Evolutionary conservation across 1,284 basidiomycete species (phyloP).

Genomic region (Porodaedalea pini): DNA sequence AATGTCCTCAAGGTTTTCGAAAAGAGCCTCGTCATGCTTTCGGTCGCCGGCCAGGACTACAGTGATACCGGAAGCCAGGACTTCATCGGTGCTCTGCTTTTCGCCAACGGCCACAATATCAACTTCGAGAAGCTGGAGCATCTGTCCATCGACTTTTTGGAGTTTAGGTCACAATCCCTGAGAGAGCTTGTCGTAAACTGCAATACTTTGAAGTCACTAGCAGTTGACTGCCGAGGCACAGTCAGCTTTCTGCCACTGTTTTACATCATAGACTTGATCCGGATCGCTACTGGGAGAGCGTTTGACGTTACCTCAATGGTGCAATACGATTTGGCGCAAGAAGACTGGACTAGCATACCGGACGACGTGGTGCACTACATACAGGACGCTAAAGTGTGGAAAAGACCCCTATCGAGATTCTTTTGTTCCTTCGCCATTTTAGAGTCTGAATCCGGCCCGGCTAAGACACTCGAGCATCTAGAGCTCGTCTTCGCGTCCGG

Average conservation of each 20-base stretch:
- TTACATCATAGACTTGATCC: neutral
- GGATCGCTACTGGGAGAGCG: neutral
- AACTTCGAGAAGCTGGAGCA: neutral
- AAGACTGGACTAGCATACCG: no score
- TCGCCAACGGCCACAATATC: neutral
- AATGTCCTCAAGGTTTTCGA: neutral
- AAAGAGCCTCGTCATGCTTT: neutral
- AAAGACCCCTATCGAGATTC: no score
- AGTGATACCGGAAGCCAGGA: neutral
- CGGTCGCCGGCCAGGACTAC: neutral
- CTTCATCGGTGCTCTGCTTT: neutral
- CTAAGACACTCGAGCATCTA: no score
- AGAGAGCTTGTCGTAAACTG: neutral
- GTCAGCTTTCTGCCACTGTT: neutral
- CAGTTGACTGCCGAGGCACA: neutral
- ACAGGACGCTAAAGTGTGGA: no score
- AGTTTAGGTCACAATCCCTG: neutral
- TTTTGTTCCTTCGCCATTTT: no score
- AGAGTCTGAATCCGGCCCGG: no score
- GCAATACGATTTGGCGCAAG: neutral
- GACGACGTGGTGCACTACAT: no score
- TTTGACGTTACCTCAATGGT: neutral
- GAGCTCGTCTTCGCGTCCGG: no score
- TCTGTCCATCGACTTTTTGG: neutral
- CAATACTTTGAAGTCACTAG: neutral